phyloP scores from a whole-genome alignment of 2,329 filamentous ascomycete genomes.

The Teratosphaeria destructans region DNA sequence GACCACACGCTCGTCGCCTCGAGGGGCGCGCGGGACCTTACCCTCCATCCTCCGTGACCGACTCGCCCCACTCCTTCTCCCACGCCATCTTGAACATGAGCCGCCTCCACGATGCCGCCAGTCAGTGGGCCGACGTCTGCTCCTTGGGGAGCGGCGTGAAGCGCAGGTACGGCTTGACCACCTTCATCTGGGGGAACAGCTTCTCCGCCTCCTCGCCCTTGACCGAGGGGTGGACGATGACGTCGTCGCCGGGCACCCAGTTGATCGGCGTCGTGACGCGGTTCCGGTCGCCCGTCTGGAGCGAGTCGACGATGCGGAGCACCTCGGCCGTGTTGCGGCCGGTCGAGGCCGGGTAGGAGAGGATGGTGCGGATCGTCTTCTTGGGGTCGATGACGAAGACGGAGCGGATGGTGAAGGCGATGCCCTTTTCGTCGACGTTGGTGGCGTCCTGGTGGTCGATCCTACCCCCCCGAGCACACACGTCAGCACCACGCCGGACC shows the following conservation, averaged over 20 bases:
- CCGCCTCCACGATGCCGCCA: constrained; percentile 4
- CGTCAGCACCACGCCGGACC: neutral
- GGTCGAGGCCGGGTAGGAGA: constrained; percentile 53
- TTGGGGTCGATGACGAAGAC: constrained; percentile 57
- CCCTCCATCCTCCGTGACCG: constrained; percentile 1
- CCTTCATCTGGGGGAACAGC: constrained; percentile 48
- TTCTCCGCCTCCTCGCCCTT: constrained; percentile 49
- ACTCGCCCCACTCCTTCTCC: constrained; percentile 9
- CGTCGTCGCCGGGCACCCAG: constrained; percentile 49
- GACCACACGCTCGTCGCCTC: neutral
- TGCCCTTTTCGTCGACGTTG: constrained; percentile 47
- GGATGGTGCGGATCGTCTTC: constrained; percentile 53
- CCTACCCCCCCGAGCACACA: constrained; percentile 19
- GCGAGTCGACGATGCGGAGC: constrained; percentile 41
- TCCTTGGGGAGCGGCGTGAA: constrained; percentile 51
- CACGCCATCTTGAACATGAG: constrained; percentile 10
- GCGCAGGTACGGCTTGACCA: constrained; percentile 53
- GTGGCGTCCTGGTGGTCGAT: constrained; percentile 46
- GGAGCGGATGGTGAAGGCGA: constrained; percentile 54
- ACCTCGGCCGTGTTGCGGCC: constrained; percentile 47
- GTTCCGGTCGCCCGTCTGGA: constrained; percentile 50
- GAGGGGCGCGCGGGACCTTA: neutral
- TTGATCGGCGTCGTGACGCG: constrained; percentile 52
- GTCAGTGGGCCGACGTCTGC: constrained; percentile 41
- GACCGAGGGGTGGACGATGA: constrained; percentile 51